Base-by-base conservation (phyloP, 805 yeast genomes). In the Clavispora carvajalis region DNA sequence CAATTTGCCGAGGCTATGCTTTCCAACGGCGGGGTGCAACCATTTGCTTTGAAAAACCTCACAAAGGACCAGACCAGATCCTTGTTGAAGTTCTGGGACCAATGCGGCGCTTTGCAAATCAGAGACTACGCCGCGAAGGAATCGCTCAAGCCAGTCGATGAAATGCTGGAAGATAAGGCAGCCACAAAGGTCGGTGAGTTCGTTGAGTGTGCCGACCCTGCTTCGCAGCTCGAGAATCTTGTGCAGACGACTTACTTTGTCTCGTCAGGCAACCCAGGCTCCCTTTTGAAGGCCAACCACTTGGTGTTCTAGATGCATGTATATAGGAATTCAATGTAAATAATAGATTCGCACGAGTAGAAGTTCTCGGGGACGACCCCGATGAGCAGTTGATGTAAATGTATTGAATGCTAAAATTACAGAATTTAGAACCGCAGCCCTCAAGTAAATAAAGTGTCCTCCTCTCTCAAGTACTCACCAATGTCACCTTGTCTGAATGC, bases 401-500 rank as follows among this genome's bases (percentile, higher is more conserved):
- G 13, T 35, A 23, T 37, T 33, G 44, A 34, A 44, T 46, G 47
- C 47, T 46, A 38, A 36, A 28, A 36, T 15, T 37, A 37, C 39
- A 37, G 28, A 21, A 29, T 17, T 7, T 7, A 11, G 28, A 11
- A 34, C 25, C 13, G 28, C 16, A 17, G 33, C 19, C 22, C 33
- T 55, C 70, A 89, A 19, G 96, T 86, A 59, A 91, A 91, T 51
- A 91, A 68, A 30, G 96, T 88, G 64, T 93, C 98, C 72, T 93
- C 99, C 57, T 93, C 98, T 76, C 99, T 89, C 58, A 93, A 74
- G 58, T 88, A 93, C 65, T 93, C 99, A 48, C 99, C 99, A 51
- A 93, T 87, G 70, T 93, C 99, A 51, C 95, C 86, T 62, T 93
- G 99, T 75, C 99, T 82, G 63, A 86, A 91, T 4, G 95, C 95